Base-by-base conservation (phyloP, 257 asterid species). In the Coffea canephora region DNA sequence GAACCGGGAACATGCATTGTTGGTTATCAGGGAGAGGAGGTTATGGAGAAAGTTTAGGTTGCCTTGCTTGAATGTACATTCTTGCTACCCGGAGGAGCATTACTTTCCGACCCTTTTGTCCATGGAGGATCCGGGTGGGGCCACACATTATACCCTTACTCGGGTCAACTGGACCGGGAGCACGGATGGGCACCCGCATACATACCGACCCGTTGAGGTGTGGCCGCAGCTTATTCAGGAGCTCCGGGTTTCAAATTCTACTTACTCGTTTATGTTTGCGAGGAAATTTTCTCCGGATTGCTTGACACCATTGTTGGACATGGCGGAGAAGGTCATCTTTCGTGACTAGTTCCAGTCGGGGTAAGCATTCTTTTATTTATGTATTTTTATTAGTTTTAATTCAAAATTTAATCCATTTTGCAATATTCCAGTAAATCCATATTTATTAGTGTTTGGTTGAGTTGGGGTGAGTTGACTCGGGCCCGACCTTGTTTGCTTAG, bases 31-130 rank as follows among this genome's bases (percentile, higher is more conserved):
- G 87, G 98, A 94, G 81, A 86, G 92, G 87, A 86, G 86, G 80
- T 81, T 94, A 5, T 94, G 98, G 98, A 87, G 91, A 90, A 94
- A 94, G 64, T 94, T 94, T 61, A 92, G 87, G 88, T 48, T 90
- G 62, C 90, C 93, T 23, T 94, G 98, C 87, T 71, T 90, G 79
- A 89, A 92, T 76, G 90, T 92, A 21, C 88, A 92, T 11, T 88
- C 92, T 36, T 94, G 98, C 81, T 92, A 92, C 66, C 97, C 98
- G 0, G 98, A 94, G 80, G 98, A 94, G 84, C 98, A 94, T 76
- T 94, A 94, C 87, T 92, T 94, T 76, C 98, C 98, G 15, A 94
- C 98, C 0, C 84, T 94, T 73, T 52, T 94, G 57, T 87, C 97
- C 34, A 94, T 91, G 97, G 86, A 74, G 87, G 97, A 94, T 89